Evolutionary conservation across 768 basidiomycete species (phyloP).

Genomic region (Pleurotus citrinopileatus): DNA sequence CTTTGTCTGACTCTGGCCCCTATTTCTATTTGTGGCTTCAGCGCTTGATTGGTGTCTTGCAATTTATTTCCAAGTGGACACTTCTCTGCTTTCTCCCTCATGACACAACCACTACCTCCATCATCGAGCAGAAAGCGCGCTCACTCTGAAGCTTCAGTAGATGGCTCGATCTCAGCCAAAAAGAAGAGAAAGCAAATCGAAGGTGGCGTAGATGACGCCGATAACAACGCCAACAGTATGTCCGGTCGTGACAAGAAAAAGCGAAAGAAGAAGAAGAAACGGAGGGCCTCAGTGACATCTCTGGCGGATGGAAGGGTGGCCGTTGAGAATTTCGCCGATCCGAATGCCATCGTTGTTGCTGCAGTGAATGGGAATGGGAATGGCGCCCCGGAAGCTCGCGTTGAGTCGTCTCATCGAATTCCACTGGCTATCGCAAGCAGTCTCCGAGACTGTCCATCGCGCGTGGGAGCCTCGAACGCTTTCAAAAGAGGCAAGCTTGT

Average conservation of each 20-base stretch:
- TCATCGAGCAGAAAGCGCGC: constrained; percentile 3
- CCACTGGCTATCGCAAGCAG: neutral
- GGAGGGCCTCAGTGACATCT: neutral
- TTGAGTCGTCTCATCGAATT: neutral
- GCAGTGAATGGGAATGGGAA: no score
- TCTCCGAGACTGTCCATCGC: neutral
- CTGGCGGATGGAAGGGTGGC: neutral
- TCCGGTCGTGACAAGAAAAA: constrained; percentile 4
- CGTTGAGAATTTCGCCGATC: neutral
- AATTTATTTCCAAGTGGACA: no score
- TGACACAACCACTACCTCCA: constrained; percentile 6
- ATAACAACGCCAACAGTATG: neutral
- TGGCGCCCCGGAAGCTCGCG: neutral
- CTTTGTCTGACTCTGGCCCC: no score
- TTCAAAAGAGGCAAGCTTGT: neutral
- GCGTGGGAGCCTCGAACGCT: neutral
- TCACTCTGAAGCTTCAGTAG: neutral
- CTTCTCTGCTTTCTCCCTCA: neutral
- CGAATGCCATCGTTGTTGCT: neutral
- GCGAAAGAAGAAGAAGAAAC: constrained; percentile 7
- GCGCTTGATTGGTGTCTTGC: no score
- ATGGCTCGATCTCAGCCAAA: neutral
- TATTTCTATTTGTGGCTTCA: no score
- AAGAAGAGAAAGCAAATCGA: constrained; percentile 4
- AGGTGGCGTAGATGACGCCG: neutral